Conservation (phyloP, 148 eudicot species). For the Silene conica region DNA sequence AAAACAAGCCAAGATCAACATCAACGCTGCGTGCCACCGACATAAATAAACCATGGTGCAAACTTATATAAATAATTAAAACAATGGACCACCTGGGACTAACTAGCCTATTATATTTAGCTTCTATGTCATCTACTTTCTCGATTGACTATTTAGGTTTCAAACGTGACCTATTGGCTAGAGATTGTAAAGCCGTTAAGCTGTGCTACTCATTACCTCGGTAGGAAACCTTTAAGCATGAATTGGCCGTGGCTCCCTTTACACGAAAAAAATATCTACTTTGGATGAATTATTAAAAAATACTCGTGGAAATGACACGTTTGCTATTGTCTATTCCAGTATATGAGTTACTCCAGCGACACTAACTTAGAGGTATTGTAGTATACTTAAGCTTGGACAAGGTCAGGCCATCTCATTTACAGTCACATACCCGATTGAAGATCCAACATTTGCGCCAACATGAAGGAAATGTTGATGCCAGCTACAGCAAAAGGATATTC, state of each 20-base stretch:
- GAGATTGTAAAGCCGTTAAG: no score
- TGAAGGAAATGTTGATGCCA: slow-evolving; percentile 75
- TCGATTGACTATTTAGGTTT: neutral
- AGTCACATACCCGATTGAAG: slow-evolving; percentile 64
- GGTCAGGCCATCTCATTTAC: neutral
- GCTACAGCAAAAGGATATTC: slow-evolving; percentile 91
- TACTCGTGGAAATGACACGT: neutral
- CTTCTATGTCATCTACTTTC: neutral
- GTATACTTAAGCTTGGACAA: neutral
- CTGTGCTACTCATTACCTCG: no score
- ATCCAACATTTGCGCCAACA: slow-evolving; percentile 79
- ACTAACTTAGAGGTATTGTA: neutral
- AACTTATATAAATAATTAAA: no score
- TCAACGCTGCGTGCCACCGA: no score
- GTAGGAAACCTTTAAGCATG: no score
- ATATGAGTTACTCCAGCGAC: neutral
- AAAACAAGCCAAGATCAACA: no score
- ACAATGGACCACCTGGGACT: neutral
- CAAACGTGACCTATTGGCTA: no score
- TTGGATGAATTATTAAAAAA: neutral
- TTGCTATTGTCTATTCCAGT: neutral
- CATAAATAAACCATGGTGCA: no score
- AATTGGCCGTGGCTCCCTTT: no score
- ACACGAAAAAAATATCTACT: neutral
- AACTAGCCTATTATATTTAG: neutral